Percentiles rank a stretch among this genome's conserved stretches.
phyloP scores from a whole-genome alignment of 2,329 filamentous ascomycete species.

The Sarocladium brachiariae region DNA sequence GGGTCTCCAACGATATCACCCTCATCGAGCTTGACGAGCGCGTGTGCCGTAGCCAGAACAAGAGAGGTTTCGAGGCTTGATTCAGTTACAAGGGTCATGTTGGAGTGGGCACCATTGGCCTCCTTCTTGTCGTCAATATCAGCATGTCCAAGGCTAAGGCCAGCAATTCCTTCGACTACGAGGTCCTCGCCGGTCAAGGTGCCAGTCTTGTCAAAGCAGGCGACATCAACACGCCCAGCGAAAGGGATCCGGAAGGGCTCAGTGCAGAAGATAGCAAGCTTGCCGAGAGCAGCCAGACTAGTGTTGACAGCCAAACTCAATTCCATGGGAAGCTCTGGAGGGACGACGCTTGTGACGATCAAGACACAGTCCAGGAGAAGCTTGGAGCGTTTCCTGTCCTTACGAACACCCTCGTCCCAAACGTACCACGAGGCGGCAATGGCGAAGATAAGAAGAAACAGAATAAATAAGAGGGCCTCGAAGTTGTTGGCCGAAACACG shows the following conservation, averaged over 20 bases:
- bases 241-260: constrained; percentile 98
- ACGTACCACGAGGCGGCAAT: constrained; percentile 98
- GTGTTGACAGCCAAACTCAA: constrained; percentile 96
- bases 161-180: constrained; percentile 94
- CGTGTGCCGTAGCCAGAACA: constrained; percentile 90
- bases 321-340: constrained; percentile 98
- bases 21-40: constrained; percentile 91
- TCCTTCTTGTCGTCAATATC: constrained; percentile 61
- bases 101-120: constrained; percentile 74
- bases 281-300: constrained; percentile 86
- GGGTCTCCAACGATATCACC: constrained; percentile 96
- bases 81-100: constrained; percentile 63
- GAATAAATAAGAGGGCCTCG: constrained; percentile 93
- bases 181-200: constrained; percentile 94
- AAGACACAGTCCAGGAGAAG: constrained; percentile 93
- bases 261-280: constrained; percentile 96
- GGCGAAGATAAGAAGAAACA: constrained; percentile 93
- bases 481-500: constrained; percentile 97
- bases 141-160: constrained; percentile 65
- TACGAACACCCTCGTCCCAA: constrained; percentile 91
- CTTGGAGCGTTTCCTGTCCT: constrained; percentile 95
- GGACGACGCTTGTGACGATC: constrained; percentile 95
- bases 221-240: constrained; percentile 88
- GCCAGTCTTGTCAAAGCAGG: constrained; percentile 98
- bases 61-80: constrained; percentile 78